A percentile compares a stretch with the other conserved stretches of the same genome.
phyloP scores from a whole-genome alignment of 148 eudicot genomes.

The Linanthus parryae region DNA sequence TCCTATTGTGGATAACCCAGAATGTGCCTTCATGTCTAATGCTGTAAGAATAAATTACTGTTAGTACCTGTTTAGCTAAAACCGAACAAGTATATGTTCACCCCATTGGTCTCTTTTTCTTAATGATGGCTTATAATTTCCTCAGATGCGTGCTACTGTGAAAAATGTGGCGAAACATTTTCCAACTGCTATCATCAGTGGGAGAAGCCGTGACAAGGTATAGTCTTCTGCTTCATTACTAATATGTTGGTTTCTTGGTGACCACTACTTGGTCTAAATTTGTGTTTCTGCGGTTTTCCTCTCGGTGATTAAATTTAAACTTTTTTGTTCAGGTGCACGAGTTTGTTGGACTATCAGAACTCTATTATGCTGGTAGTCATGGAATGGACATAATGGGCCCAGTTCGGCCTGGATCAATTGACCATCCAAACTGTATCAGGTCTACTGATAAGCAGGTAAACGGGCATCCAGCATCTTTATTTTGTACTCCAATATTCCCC shows the following conservation, averaged over 20 bases:
- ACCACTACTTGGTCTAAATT: too few relatives aligned
- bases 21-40: conserved; percentile 78
- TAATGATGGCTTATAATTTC: too few relatives aligned
- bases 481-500: background rate
- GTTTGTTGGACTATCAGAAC: conserved; percentile 67
- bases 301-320: too few relatives aligned
- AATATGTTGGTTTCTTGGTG: too few relatives aligned
- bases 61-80: too few relatives aligned
- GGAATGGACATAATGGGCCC: conserved; percentile 92
- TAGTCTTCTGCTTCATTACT: too few relatives aligned
- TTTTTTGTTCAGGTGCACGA: conserved; percentile 46
- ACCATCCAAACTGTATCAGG: conserved; percentile 23
- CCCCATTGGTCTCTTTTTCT: too few relatives aligned
- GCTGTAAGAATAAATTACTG: conserved; percentile 61
- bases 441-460: conserved; percentile 55
- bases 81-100: too few relatives aligned
- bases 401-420: conserved; percentile 18
- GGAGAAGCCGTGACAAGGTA: conserved; percentile 83
- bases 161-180: conserved; percentile 55
- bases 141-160: conserved; percentile 75
- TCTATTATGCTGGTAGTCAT: conserved; percentile 94
- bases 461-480: background rate
- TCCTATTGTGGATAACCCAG: conserved; percentile 96
- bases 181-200: conserved; percentile 79
- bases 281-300: too few relatives aligned